These are phyloP conservation scores for Colletotrichum gigasporum DNA, from an alignment of 2,329 filamentous ascomycete genomes.

Conservation along the genomic window DNA sequence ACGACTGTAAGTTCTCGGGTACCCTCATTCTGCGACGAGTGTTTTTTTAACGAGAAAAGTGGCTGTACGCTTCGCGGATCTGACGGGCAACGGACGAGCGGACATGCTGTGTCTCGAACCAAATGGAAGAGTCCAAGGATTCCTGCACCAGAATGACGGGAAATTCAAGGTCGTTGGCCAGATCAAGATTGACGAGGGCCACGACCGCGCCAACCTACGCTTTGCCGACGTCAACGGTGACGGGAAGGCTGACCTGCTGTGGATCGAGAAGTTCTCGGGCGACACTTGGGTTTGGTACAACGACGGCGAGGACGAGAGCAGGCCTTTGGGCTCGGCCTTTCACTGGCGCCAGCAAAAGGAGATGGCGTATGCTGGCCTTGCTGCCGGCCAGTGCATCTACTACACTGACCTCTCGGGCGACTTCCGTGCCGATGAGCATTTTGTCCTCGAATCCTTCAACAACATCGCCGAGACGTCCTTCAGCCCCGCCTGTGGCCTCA, in stretches of 20 bases:
- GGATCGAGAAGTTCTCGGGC: slow-evolving; percentile 46
- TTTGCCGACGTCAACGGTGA: slow-evolving; percentile 51
- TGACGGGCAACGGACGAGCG: slow-evolving; percentile 39
- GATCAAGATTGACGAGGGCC: slow-evolving; percentile 39
- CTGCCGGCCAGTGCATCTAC: too few species aligned
- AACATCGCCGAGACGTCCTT: too few species aligned
- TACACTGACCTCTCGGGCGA: too few species aligned
- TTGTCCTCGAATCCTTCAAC: too few species aligned
- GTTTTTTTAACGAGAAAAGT: slow-evolving; percentile 35
- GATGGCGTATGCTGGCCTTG: too few species aligned
- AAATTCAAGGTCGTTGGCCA: slow-evolving; percentile 35
- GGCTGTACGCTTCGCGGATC: slow-evolving; percentile 43
- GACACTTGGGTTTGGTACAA: slow-evolving; percentile 44
- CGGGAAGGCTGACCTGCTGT: slow-evolving; percentile 44
- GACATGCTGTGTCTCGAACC: slow-evolving; percentile 45
- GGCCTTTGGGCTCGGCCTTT: slow-evolving; percentile 28
- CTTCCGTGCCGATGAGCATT: too few species aligned
- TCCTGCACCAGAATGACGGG: slow-evolving; percentile 34
- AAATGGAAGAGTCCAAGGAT: slow-evolving; percentile 39
- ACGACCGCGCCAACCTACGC: slow-evolving; percentile 46
- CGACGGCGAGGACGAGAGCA: slow-evolving; percentile 30
- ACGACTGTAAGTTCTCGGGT: background rate
- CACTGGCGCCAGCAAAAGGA: slow-evolving; percentile 31
- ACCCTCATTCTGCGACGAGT: slow-evolving; percentile 10
- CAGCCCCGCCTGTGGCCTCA: too few species aligned